Conservation (phyloP, 192 early-diverging fungal species). For the Bifiguratus adelaidae region DNA sequence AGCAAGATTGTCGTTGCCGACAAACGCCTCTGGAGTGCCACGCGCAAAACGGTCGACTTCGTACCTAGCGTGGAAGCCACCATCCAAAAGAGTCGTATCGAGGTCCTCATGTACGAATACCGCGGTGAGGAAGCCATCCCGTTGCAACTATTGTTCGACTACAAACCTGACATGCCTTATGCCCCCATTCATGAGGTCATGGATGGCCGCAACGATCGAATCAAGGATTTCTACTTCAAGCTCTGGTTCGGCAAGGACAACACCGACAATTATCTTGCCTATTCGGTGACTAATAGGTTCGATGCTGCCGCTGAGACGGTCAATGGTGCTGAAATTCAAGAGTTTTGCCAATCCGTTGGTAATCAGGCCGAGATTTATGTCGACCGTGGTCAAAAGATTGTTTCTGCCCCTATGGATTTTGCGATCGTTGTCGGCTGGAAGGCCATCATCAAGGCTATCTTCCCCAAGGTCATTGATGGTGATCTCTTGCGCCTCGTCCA, state of each 20-base stretch:
- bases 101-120: conserved; percentile 56
- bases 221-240: conserved; percentile 78
- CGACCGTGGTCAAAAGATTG: conserved; percentile 60
- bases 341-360: conserved; percentile 68
- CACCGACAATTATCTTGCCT: conserved; percentile 31
- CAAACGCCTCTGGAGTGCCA: conserved; percentile 42
- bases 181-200: conserved; percentile 84
- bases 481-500: conserved; percentile 89
- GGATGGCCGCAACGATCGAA: conserved; percentile 73
- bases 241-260: conserved; percentile 63
- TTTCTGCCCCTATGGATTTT: conserved; percentile 85
- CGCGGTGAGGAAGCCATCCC: conserved; percentile 52
- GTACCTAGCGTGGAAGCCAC: conserved; percentile 37
- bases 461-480: conserved; percentile 89
- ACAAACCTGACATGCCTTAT: conserved; percentile 64
- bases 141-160: conserved; percentile 72
- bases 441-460: conserved; percentile 83
- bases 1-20: conserved; percentile 39
- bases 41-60: conserved; percentile 30
- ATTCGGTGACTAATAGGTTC: conserved; percentile 57
- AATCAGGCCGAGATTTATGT: conserved; percentile 58
- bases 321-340: conserved; percentile 47
- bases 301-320: conserved; percentile 49
- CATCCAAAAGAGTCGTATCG: conserved; percentile 37
- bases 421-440: conserved; percentile 90